Evolutionary conservation across 805 yeast genomes (phyloP).

Genomic region (Blastobotrys muscicola): DNA sequence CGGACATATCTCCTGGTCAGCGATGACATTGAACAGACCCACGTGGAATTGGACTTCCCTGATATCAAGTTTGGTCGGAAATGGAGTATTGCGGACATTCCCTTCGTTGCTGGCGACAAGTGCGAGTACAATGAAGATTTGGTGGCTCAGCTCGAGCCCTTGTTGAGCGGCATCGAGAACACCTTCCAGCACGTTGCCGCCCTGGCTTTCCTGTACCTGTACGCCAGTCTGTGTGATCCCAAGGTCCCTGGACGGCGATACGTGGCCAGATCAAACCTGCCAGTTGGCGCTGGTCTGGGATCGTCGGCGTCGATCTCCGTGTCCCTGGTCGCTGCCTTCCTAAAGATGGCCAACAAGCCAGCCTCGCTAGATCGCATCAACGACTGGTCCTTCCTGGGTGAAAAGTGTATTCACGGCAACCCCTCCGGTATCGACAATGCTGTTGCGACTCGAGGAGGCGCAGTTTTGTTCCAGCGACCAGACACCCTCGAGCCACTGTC

Average conservation of each 20-base stretch:
- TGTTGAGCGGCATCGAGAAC: slow-evolving; percentile 33
- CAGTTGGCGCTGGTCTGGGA: slow-evolving; percentile 95
- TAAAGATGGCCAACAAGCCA: slow-evolving; percentile 13
- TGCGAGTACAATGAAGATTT: slow-evolving; percentile 9
- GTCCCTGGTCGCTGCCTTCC: slow-evolving; percentile 66
- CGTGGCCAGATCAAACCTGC: slow-evolving; percentile 71
- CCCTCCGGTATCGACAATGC: slow-evolving; percentile 97
- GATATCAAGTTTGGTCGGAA: slow-evolving; percentile 59
- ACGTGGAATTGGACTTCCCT: slow-evolving; percentile 65
- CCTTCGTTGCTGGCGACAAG: slow-evolving; percentile 36
- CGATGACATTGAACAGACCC: slow-evolving; percentile 22
- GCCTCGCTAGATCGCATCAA: slow-evolving; percentile 37
- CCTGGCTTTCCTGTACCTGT: slow-evolving; percentile 72
- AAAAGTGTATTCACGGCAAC: slow-evolving; percentile 89
- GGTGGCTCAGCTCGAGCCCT: slow-evolving; percentile 11
- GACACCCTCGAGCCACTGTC: slow-evolving; percentile 54
- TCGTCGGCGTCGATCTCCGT: slow-evolving; percentile 89
- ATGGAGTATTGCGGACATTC: slow-evolving; percentile 57
- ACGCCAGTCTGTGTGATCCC: slow-evolving; percentile 45
- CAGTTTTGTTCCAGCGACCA: slow-evolving; percentile 74
- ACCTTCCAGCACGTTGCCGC: slow-evolving; percentile 70
- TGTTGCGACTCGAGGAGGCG: slow-evolving; percentile 93
- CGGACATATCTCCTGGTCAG: slow-evolving; percentile 71
- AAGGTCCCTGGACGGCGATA: slow-evolving; percentile 44
- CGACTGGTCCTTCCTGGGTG: slow-evolving; percentile 86